Base-by-base conservation (phyloP, 192 early-diverging fungal species). In the Gryganskiella cystojenkinii region DNA sequence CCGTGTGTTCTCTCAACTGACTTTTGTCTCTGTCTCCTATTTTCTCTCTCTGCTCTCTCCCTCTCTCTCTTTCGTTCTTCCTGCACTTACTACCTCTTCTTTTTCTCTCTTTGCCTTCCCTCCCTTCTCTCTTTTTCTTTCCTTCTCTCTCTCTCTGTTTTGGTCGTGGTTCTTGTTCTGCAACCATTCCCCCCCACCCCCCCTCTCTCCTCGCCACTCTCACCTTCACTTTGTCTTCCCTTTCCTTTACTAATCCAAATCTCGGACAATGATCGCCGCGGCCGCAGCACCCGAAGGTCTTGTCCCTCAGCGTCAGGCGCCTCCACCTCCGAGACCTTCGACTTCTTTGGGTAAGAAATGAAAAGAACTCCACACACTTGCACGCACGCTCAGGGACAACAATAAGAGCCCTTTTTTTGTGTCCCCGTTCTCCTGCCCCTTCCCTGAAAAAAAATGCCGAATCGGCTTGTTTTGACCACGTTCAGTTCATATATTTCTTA, bases 271-370 rank as follows among this genome's bases (percentile, higher is more conserved):
- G 37, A 40, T 40, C 37, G 37, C 37, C 37, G 37, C 37, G 5
- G 37, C 37, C 37, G 37, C 37, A 40, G n/a, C 55, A 47, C 35
- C 65, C 51, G 71, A 75, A 25, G 68, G 67, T 35, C 71, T 75
- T 22, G 71, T 81, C 24, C 80, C 80, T 54, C 67, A 76, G 65
- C 80, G 80, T 33, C 73, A 74, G 58, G 80, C 80, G 3, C 80
- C 80, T 43, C 80, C 80, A 2, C 80, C 80, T 24, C 80, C 80
- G 27, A 71, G 73, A 56, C 66, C 61, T 22, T 78, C 74, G 9
- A 65, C 56, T 15, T 67, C 65, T 0, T 71, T 60, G 15, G 62
- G 70, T 71, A 64, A 56, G 70, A 13, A 22, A 1, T 9, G 5
- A 40, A 5, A 40, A 40, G n/a, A n/a, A n/a, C n/a, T n/a, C n/a